phyloP scores from a whole-genome alignment of 495 filamentous ascomycete genomes.

The Tuber magnatum region DNA sequence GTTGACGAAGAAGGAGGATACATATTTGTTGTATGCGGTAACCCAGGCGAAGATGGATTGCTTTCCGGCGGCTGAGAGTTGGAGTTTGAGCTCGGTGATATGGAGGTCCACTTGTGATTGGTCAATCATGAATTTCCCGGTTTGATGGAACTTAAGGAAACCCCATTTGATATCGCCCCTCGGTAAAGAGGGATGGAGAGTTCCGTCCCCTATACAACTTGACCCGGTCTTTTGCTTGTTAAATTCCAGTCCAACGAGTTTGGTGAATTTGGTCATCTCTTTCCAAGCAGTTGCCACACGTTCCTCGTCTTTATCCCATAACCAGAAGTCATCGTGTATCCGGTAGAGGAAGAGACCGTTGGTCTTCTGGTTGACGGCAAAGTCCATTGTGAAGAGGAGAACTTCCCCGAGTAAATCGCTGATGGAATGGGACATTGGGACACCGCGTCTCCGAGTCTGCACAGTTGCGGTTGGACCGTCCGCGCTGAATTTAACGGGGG shows the following conservation, averaged over 20 bases:
- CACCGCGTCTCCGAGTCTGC: constrained; percentile 50
- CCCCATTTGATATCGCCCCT: constrained; percentile 59
- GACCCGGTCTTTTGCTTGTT: constrained; percentile 57
- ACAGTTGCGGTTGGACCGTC: constrained; percentile 47
- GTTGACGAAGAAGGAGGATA: constrained; percentile 56
- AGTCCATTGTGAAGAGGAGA: constrained; percentile 60
- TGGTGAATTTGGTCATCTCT: constrained; percentile 50
- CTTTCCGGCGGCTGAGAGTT: constrained; percentile 50
- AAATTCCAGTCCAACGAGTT: constrained; percentile 53
- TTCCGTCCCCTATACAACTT: constrained; percentile 44
- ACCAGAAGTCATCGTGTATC: constrained; percentile 64
- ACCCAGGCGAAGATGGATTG: constrained; percentile 57
- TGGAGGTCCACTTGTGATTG: constrained; percentile 56
- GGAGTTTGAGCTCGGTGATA: constrained; percentile 53
- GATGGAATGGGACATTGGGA: constrained; percentile 55
- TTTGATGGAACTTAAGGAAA: constrained; percentile 53
- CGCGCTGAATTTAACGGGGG: constrained; percentile 54
- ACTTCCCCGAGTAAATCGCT: constrained; percentile 56
- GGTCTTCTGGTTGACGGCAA: constrained; percentile 55
- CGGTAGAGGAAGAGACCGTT: constrained; percentile 53
- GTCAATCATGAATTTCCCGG: constrained; percentile 57
- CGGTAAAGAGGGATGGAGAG: constrained; percentile 45
- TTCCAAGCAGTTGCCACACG: constrained; percentile 55
- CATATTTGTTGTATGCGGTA: constrained; percentile 60
- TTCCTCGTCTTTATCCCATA: constrained; percentile 53